Evolutionary conservation across 306 rosid species (phyloP), one percentile per base, ranked within the genome.

Genomic region (Ormosia emarginata): DNA sequence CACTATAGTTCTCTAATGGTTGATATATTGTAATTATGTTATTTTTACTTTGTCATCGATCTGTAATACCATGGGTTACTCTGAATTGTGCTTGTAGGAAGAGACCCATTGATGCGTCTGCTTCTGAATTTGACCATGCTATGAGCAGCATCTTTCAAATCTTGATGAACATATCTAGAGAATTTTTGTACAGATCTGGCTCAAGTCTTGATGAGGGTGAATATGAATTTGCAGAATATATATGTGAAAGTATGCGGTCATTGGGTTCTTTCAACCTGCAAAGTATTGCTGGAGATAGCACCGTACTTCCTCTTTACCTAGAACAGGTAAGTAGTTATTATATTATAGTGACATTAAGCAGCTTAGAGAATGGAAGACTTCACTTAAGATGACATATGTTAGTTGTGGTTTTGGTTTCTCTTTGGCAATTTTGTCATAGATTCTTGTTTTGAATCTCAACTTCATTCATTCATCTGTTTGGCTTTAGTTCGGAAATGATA

Each of bases 231-330:
- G 92, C 82, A 6, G 99, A 95, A 78, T 92, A 66, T 75, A 77
- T 92, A 78, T 95, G 98, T 86, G 99, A 95, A 84, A 90, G 98
- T 89, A 85, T 95, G 91, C 92, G 89, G 79, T 93, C 90, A 64
- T 77, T 95, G 89, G 98, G 99, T 64, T 80, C 92, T 53, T 86
- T 75, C 66, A 95, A 95, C 92, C 83, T 95, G 90, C 98, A 87
- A 71, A 92, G 94, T 80, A 87, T 95, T 81, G 87, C 89, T 83
- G 89, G 91, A 67, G 97, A 95, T 75, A 86, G 59, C 85, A 79
- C 74, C 67, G 18, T 87, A 33, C 88, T 92, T 74, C 84, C 87
- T 52, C 88, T 87, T 82, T 95, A 89, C 83, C 84, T 95, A 6
- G 96, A 91, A 71, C 97, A 88, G 98, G 99, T 93, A 82, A 74